Conservation (phyloP, 2,329 filamentous ascomycete genomes). For the Penicillium sp. region DNA sequence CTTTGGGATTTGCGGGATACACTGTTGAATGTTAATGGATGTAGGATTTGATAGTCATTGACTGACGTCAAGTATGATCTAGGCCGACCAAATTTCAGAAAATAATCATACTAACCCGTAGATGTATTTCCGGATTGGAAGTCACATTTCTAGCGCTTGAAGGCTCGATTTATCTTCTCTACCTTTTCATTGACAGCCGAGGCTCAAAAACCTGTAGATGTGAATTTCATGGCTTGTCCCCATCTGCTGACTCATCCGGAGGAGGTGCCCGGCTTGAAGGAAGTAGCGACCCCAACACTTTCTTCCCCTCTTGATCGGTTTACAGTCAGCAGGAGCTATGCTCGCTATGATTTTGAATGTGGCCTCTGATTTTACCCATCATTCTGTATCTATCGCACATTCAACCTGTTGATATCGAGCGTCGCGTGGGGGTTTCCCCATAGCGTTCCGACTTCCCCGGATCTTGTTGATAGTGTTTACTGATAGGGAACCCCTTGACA, state of each 20-base stretch:
- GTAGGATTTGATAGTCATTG: not conserved
- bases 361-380: not conserved
- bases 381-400: not conserved
- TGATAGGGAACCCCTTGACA: not conserved
- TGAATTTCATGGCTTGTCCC: not conserved
- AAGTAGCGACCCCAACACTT: slow-evolving; percentile 2
- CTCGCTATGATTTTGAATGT: slow-evolving; percentile 12
- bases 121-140: not conserved
- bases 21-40: not conserved
- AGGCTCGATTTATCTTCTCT: not conserved
- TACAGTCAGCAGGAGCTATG: slow-evolving; percentile 14
- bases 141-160: not conserved
- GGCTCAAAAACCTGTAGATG: not conserved
- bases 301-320: slow-evolving; percentile 4
- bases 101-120: not conserved
- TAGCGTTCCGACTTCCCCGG: slow-evolving; percentile 17
- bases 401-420: not conserved
- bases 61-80: not conserved
- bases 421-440: slow-evolving; percentile 12
- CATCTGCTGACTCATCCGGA: slow-evolving; percentile 18
- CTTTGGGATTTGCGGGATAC: not conserved
- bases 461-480: slow-evolving; percentile 9
- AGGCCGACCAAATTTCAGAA: not conserved
- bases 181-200: not conserved
- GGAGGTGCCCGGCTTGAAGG: not conserved